A percentile compares a stretch with the other conserved stretches of the same genome.
These are phyloP conservation scores for Calycina marina DNA, from an alignment of 2,329 filamentous ascomycete species.

Conservation along the genomic window DNA sequence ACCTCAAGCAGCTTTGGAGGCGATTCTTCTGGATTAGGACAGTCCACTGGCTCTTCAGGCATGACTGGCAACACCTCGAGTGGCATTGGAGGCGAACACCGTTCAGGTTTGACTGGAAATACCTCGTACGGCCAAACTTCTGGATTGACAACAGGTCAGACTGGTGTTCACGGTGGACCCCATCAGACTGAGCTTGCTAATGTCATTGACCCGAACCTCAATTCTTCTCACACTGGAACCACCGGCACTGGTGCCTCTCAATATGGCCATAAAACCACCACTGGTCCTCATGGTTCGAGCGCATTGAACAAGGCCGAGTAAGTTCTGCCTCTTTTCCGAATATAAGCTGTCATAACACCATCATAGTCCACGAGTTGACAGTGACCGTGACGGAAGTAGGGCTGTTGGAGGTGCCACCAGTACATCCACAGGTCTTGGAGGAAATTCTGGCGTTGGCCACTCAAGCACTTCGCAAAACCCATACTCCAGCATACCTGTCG, in stretches of 20 bases:
- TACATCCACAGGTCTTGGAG: too few species aligned
- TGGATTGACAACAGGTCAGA: background rate
- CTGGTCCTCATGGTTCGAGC: background rate
- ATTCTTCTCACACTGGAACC: background rate
- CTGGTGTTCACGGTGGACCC: background rate
- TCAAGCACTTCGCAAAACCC: too few species aligned
- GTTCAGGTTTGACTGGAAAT: background rate
- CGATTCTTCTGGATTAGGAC: background rate
- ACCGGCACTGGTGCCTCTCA: background rate
- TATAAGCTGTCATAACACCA: too few species aligned
- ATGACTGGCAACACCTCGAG: background rate
- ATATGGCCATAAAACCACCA: background rate
- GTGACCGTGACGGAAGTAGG: too few species aligned
- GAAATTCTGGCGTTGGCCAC: too few species aligned
- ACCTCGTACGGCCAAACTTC: background rate
- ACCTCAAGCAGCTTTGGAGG: background rate
- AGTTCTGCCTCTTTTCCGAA: background rate
- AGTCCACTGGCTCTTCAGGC: background rate
- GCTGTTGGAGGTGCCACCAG: too few species aligned
- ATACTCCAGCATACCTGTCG: too few species aligned
- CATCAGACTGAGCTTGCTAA: background rate
- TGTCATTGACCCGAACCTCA: background rate
- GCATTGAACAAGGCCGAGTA: background rate
- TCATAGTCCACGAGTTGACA: too few species aligned
- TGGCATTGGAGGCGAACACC: background rate